These are phyloP conservation scores for Apiotrichum laibachii DNA, from an alignment of 1,284 basidiomycete species.

Conservation along the genomic window DNA sequence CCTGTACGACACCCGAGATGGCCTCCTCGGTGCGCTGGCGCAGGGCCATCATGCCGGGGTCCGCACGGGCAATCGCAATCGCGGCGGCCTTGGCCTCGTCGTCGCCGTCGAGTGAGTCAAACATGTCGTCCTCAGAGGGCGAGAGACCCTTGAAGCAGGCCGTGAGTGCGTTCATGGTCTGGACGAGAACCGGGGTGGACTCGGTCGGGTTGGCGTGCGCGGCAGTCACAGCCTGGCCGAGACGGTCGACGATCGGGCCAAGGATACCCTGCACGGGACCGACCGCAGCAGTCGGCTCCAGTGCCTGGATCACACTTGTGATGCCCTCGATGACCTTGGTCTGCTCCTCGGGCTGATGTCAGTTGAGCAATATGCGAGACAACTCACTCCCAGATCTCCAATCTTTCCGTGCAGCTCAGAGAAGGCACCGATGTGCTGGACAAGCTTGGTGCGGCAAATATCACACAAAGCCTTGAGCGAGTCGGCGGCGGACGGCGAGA, in stretches of 20 bases:
- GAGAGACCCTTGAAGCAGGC: slow-evolving; percentile 82
- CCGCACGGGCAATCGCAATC: slow-evolving; percentile 62
- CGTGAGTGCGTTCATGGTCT: slow-evolving; percentile 72
- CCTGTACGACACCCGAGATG: slow-evolving; percentile 62
- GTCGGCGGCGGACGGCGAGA: slow-evolving; percentile 72
- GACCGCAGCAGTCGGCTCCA: slow-evolving; percentile 71
- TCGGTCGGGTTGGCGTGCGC: slow-evolving; percentile 33
- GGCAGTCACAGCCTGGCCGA: slow-evolving; percentile 62
- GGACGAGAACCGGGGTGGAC: slow-evolving; percentile 20
- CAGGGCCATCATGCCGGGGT: slow-evolving; percentile 62
- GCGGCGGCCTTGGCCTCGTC: slow-evolving; percentile 53
- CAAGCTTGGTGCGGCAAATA: slow-evolving; percentile 72
- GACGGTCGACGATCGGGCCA: slow-evolving; percentile 67
- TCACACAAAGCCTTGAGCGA: slow-evolving; percentile 81
- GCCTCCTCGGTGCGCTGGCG: slow-evolving; percentile 63
- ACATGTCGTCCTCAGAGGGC: slow-evolving; percentile 65
- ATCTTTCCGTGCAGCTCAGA: slow-evolving; percentile 74
- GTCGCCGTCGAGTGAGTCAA: slow-evolving; percentile 50
- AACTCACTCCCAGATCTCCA: slow-evolving; percentile 66
- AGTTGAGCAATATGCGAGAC: background rate
- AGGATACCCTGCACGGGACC: slow-evolving; percentile 77
- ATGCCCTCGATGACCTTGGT: slow-evolving; percentile 85
- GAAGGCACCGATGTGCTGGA: slow-evolving; percentile 77
- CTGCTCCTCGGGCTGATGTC: slow-evolving; percentile 71
- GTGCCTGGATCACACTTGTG: slow-evolving; percentile 81